phyloP scores from a whole-genome alignment of 108 stramenopile genomes.

The Mediolabrus comicus region DNA sequence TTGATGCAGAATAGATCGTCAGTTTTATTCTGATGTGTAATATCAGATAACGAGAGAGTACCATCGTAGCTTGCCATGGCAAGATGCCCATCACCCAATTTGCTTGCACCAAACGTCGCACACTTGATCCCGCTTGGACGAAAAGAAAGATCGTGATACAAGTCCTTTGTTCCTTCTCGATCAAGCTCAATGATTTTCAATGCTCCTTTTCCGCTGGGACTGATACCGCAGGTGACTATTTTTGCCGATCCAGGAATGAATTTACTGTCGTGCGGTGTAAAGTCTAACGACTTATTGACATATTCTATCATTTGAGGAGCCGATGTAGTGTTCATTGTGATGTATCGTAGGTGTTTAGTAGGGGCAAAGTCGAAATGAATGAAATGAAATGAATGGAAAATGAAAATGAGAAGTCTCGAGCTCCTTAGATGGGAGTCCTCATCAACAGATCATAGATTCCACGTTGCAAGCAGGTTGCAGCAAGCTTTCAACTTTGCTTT shows the following conservation, averaged over 20 bases:
- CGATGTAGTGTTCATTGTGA: constrained; percentile 77
- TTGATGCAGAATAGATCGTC: constrained; percentile 44
- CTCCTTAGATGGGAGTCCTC: too few species aligned
- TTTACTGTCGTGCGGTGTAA: constrained; percentile 81
- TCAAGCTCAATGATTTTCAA: constrained; percentile 74
- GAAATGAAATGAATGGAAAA: too few species aligned
- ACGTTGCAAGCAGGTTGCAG: neutral
- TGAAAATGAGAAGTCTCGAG: too few species aligned
- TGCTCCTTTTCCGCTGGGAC: constrained; percentile 76
- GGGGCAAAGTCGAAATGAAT: too few species aligned
- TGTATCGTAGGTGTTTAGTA: too few species aligned
- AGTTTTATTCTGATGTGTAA: constrained; percentile 36
- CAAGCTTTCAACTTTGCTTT: neutral
- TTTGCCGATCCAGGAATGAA: constrained; percentile 81
- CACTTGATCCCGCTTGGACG: constrained; percentile 80
- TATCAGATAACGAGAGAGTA: constrained; percentile 50
- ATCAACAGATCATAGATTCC: neutral
- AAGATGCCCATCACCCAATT: constrained; percentile 63
- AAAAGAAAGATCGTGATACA: constrained; percentile 44
- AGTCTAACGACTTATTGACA: constrained; percentile 56
- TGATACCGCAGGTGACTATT: constrained; percentile 71
- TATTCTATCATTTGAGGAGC: constrained; percentile 92
- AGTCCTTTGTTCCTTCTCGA: constrained; percentile 59
- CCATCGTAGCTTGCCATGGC: constrained; percentile 78
- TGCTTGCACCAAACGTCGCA: constrained; percentile 85